Evolutionary conservation across 2,329 filamentous ascomycete genomes (phyloP).

Genomic region (Fusarium keratoplasticum): DNA sequence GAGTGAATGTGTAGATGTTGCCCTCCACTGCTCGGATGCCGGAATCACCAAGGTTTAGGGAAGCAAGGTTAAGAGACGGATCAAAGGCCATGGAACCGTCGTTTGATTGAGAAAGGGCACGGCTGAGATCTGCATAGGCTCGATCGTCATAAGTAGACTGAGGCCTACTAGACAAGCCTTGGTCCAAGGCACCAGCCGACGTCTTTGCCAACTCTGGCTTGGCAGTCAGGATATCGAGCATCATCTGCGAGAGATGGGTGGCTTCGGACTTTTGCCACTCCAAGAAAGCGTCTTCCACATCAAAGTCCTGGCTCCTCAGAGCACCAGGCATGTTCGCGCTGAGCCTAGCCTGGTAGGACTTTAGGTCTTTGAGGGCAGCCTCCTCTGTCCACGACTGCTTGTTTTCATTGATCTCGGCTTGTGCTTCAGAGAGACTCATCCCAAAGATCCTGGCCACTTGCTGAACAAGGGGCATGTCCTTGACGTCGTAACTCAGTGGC

Average conservation of each 20-base stretch:
- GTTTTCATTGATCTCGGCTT: conserved; percentile 87
- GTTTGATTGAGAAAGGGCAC: conserved; percentile 61
- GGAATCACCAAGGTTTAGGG: conserved; percentile 71
- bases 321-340: conserved; percentile 83
- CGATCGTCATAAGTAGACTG: conserved; percentile 63
- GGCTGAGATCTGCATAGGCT: conserved; percentile 64
- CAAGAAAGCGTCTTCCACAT: conserved; percentile 87
- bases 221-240: conserved; percentile 88
- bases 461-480: conserved; percentile 95
- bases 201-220: conserved; percentile 87
- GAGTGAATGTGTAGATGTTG: conserved; percentile 87
- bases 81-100: conserved; percentile 65
- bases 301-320: conserved; percentile 86
- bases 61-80: conserved; percentile 74
- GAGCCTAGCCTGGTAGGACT: conserved; percentile 90
- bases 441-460: conserved; percentile 89
- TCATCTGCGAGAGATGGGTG: conserved; percentile 90
- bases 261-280: conserved; percentile 92
- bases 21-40: conserved; percentile 68
- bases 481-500: conserved; percentile 90
- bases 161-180: conserved; percentile 64
- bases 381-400: conserved; percentile 89
- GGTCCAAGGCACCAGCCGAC: conserved; percentile 69
- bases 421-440: conserved; percentile 80
- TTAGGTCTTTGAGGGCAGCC: conserved; percentile 89